phyloP scores from a whole-genome alignment of 2,329 filamentous ascomycete species.

The Cryoendolithus antarcticus region DNA sequence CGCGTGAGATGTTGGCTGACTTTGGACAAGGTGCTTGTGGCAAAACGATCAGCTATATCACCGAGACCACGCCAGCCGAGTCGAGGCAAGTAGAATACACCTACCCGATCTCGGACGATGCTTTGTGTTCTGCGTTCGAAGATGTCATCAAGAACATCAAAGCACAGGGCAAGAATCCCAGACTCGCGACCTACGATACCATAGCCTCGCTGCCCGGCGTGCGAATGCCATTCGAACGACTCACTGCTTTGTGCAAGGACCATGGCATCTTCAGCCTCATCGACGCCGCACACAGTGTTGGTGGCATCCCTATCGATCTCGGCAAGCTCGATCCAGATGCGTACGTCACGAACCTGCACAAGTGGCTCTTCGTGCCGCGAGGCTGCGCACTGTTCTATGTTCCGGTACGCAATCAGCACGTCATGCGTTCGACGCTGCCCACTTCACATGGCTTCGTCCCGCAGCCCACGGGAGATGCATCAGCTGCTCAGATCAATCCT shows the following conservation, averaged over 20 bases:
- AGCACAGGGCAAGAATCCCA: conserved; percentile 48
- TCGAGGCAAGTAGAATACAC: conserved; percentile 45
- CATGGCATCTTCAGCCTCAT: conserved; percentile 59
- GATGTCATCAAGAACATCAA: conserved; percentile 43
- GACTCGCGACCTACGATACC: conserved; percentile 64
- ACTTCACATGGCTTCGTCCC: conserved; percentile 69
- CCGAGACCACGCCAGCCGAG: conserved; percentile 49
- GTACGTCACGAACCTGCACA: conserved; percentile 76
- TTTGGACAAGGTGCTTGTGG: conserved; percentile 47
- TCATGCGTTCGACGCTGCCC: conserved; percentile 63
- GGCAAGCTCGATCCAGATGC: conserved; percentile 62
- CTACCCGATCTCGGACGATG: conserved; percentile 62
- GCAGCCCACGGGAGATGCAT: conserved; percentile 6
- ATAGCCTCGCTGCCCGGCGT: conserved; percentile 70
- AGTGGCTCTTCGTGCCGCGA: conserved; percentile 76
- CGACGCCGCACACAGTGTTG: conserved; percentile 77
- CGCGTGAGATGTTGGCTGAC: no score
- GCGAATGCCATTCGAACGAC: conserved; percentile 60
- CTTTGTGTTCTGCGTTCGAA: conserved; percentile 50
- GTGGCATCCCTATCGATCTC: conserved; percentile 64
- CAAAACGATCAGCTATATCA: conserved; percentile 58
- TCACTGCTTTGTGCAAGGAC: conserved; percentile 53
- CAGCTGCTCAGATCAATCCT: conserved; percentile 21
- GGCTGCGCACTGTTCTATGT: conserved; percentile 74
- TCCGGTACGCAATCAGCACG: conserved; percentile 58